Percentiles rank a stretch among this genome's conserved stretches.
Conservation (phyloP, 2,329 filamentous ascomycete species). For the Periconia macrospinosa region DNA sequence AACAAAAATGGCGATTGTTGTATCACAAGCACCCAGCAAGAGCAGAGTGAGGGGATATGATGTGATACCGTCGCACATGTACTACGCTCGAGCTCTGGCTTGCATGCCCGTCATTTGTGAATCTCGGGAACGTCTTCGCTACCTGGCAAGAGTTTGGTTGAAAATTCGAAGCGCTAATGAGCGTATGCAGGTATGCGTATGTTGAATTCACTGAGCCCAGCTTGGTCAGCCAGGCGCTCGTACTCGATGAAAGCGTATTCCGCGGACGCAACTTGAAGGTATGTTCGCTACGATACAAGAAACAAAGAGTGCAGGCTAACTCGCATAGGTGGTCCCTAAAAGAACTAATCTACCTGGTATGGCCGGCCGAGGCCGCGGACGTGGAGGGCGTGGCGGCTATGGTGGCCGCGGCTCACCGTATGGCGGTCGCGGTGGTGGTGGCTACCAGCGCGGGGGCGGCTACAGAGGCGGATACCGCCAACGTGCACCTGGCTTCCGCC, state of each 20-base stretch:
- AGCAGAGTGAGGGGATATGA: neutral
- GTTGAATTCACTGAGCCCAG: constrained; percentile 96
- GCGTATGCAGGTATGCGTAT: constrained; percentile 82
- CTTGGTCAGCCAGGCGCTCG: constrained; percentile 88
- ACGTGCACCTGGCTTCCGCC: constrained; percentile 34
- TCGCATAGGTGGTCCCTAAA: constrained; percentile 75
- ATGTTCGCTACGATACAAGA: constrained; percentile 5
- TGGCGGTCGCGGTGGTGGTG: constrained; percentile 47
- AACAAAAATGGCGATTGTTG: constrained; percentile 9
- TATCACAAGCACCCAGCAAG: neutral
- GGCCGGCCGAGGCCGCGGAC: constrained; percentile 63
- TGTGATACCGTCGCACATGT: constrained; percentile 4
- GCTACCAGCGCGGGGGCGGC: constrained; percentile 48
- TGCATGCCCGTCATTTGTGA: constrained; percentile 11
- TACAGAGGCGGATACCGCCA: constrained; percentile 44
- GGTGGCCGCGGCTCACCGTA: constrained; percentile 56
- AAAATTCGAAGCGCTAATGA: constrained; percentile 55
- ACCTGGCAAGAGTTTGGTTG: constrained; percentile 59
- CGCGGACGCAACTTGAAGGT: constrained; percentile 96
- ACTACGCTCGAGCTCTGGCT: neutral
- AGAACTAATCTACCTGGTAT: constrained; percentile 96
- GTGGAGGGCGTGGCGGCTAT: constrained; percentile 47
- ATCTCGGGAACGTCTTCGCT: constrained; percentile 46
- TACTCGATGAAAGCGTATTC: constrained; percentile 95
- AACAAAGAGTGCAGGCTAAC: constrained; percentile 10